Base-by-base conservation (phyloP, 176 grass and related monocot genomes). In the Oropetium thomaeum region DNA sequence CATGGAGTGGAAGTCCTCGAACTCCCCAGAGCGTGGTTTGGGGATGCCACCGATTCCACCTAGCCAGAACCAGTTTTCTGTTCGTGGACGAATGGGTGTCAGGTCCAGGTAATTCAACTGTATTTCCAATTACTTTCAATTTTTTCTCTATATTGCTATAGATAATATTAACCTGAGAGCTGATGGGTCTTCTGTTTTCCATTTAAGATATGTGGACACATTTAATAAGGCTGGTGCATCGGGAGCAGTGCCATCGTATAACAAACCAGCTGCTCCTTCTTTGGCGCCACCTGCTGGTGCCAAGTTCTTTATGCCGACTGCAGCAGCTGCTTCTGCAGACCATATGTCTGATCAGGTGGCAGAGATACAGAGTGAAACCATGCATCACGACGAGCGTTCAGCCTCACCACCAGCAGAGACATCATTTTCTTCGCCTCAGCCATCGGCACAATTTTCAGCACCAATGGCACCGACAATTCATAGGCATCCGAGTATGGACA, bases 51-150 rank as follows among this genome's bases (percentile, higher is more conserved):
- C 94, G 62, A 89, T 89, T 61, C 94, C 94, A 23, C 91, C 81
- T 54, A 82, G 78, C 58, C 96, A 99, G 73, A 99, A 99, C 64
- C 96, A 99, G 51, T 99, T 99, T 76, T 95, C 96, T 62, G 84
- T 82, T 54, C 89, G 89, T 77, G 96, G 92, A 47, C 78, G 92
- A 42, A 88, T 78, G 82, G 96, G 96, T 65, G 84, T 99, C 44
- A 85, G 96, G 42, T 95, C 91, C 42, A 99, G 96, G 96, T 99
- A 79, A 66, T 67, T 73, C 38, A 25, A 40, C 1, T 7, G 27
- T 23, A 13, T 29, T 15, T 40, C 28, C 43, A 42, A 37, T 58
- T 83, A 5, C 41, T 75, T 62, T 68, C 39, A 25, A 13, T 84
- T 80, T 2, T 15, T 49, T 69, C 84, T 20, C 8, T 40, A 13